Evolutionary conservation across 1,284 basidiomycete species (phyloP).

Genomic region (Flammula alnicola): DNA sequence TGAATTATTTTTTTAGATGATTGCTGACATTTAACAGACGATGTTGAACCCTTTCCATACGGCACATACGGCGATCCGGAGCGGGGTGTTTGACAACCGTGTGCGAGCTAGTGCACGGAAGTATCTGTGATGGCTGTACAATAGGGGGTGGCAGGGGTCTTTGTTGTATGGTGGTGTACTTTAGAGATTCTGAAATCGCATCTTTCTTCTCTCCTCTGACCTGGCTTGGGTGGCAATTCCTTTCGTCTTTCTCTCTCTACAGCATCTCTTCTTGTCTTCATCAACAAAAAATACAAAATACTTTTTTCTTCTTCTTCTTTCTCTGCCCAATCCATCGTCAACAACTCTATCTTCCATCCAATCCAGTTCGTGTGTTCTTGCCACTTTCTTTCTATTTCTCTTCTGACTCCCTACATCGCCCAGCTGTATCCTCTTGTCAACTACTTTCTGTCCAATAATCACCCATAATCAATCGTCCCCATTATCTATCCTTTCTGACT

Average conservation of each 20-base stretch:
- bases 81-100: slow-evolving; percentile 78
- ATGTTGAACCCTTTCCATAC: slow-evolving; percentile 93
- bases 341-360: slow-evolving; percentile 18
- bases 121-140: slow-evolving; percentile 57
- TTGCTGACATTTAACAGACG: slow-evolving; percentile 55
- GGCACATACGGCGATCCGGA: slow-evolving; percentile 82
- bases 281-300: slow-evolving; percentile 19
- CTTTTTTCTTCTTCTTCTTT: slow-evolving; percentile 29
- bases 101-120: slow-evolving; percentile 88
- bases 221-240: slow-evolving; percentile 35
- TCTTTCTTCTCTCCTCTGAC: slow-evolving; percentile 32
- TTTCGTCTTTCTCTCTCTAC: slow-evolving; percentile 35
- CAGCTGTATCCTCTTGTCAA: slow-evolving; percentile 37
- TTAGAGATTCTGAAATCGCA: slow-evolving; percentile 15
- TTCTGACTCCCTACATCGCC: slow-evolving; percentile 18
- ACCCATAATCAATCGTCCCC: slow-evolving; percentile 35
- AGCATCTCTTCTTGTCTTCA: slow-evolving; percentile 38
- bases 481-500: slow-evolving; percentile 41
- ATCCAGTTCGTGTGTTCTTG: slow-evolving; percentile 26
- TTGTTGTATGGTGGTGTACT: slow-evolving; percentile 12
- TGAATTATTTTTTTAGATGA: neutral
- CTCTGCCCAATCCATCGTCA: slow-evolving; percentile 26
- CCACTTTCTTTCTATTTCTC: slow-evolving; percentile 21
- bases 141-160: slow-evolving; percentile 25
- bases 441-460: slow-evolving; percentile 39